Evolutionary conservation across 495 filamentous ascomycete species (phyloP), one percentile per base, ranked within the genome.

Genomic region (Jackrogersella multiformis): DNA sequence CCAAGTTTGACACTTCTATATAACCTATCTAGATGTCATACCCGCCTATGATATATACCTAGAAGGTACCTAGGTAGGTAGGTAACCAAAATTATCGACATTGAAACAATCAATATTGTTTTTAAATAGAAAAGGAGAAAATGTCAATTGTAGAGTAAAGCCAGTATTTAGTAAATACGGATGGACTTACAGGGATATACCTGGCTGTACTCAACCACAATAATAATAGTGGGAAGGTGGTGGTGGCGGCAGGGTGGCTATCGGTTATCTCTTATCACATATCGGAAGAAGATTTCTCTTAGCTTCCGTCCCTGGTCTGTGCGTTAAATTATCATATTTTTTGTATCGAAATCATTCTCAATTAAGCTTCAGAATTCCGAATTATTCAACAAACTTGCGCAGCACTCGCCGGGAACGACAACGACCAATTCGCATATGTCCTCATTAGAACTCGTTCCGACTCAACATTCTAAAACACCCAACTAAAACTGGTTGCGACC

Each of bases 271-370:
- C 34, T 57, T 57, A 59, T 64, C 51, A 32, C 23, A 15, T 12
- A 61, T 49, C 54, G 44, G 51, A 61, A 35, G 34, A 66, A 56
- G 56, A 49, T 56, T 66, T 66, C 55, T 59, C 21, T 48, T n/a
- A 32, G 8, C 6, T 16, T 66, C 38, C 21, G 32, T 24, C n/a
- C 0, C 2, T 66, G 64, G 64, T 30, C 64, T 15, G 64, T 66
- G 64, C 64, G 28, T n/a, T 10, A 23, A 48, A n/a, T 7, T 12
- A 61, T 20, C 59, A 66, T 56, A 30, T 4, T 66, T 66, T 66
- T 30, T 61, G 16, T 42, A 39, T 45, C 26, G 55, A 66, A 15
- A 54, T 60, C 63, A 60, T 67, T 61, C 55, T 54, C 39, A 23
- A 35, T 38, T 36, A 15, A 24, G 20, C 15, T 8, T 41, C 10